Evolutionary conservation across 441 rosid genomes (phyloP), one percentile per base, ranked within the genome.

Genomic region (Geranium incanum): DNA sequence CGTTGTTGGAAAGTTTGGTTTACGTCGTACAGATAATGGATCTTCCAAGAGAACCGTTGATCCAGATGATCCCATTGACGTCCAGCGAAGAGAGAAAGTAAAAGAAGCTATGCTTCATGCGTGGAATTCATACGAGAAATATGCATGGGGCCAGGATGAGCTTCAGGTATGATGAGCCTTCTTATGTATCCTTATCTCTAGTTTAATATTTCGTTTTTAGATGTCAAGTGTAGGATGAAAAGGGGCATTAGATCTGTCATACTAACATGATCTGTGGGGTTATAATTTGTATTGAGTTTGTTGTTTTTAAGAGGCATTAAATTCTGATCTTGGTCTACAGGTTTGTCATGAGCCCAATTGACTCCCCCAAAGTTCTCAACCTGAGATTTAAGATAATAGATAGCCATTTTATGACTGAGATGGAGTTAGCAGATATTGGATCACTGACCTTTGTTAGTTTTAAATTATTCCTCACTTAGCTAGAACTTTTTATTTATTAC

Each of bases 51-150:
- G 16, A 45, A 76, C 75, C 70, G 76, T 37, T 72, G 74, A 72
- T 71, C 76, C 71, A 9, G 84, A 86, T 68, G 87, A 89, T 75
- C 93, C 93, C 0, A 57, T 86, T 74, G 89, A 82, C 62, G 77
- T 77, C 18, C 81, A 83, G 69, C 83, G 98, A 77, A 86, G 89
- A 86, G 88, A 86, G 84, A 91, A 88, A 86, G 95, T 95, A 16
- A 93, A 90, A 80, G 97, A 88, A 68, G 98, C 99, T 21, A 95
- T 93, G 99, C 57, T 91, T 75, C 98, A 95, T 79, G 99, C 99
- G 19, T 93, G 99, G 99, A 81, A 80, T 77, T 86, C 94, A 13
- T 93, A 95, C 77, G 98, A 95, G 80, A 91, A 88, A 74, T 93
- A 87, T 79, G 98, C 99, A 1, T 93, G 99, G 98, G 99, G 97